A percentile compares a stretch with the other conserved stretches of the same genome.
These are phyloP conservation scores for Phoma sp. DNA, from an alignment of 2,329 filamentous ascomycete genomes.

Conservation along the genomic window DNA sequence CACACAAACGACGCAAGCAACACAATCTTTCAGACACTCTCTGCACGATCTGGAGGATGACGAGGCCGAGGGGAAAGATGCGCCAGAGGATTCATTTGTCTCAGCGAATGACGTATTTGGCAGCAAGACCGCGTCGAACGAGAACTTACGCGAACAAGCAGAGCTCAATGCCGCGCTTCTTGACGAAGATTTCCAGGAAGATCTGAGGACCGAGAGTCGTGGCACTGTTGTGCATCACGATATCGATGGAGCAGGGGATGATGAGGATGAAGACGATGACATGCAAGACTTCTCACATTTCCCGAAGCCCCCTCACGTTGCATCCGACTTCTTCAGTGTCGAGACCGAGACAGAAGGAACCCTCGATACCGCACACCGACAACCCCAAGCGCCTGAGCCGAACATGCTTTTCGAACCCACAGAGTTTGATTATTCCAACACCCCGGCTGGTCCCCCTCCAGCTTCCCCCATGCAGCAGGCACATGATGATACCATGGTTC, in stretches of 20 bases:
- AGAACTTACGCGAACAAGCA: conserved; percentile 30
- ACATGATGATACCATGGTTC: conserved; percentile 41
- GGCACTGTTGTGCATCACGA: conserved; percentile 39
- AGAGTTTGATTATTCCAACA: conserved; percentile 23
- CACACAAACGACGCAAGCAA: conserved; percentile 45
- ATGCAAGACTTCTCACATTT: conserved; percentile 24
- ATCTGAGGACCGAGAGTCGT: conserved; percentile 23
- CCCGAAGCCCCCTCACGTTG: conserved; percentile 29
- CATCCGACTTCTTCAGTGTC: conserved; percentile 43
- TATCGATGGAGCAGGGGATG: conserved; percentile 26
- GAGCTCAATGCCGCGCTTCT: conserved; percentile 42
- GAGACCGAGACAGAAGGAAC: conserved; percentile 44
- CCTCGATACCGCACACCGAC: conserved; percentile 35
- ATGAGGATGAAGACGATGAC: conserved; percentile 22
- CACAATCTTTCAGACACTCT: conserved; percentile 41
- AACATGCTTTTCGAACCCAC: conserved; percentile 29
- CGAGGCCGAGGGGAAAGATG: conserved; percentile 26
- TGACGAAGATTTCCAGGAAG: conserved; percentile 36
- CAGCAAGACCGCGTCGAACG: conserved; percentile 40
- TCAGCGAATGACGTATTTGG: conserved; percentile 56
- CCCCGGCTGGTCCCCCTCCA: conserved; percentile 32
- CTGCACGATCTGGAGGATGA: conserved; percentile 29
- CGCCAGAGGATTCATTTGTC: conserved; percentile 56
- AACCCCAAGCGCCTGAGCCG: conserved; percentile 30
- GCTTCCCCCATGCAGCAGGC: conserved; percentile 27